Conservation (phyloP, 2,329 filamentous ascomycete genomes). For the Triangularia setosa region DNA sequence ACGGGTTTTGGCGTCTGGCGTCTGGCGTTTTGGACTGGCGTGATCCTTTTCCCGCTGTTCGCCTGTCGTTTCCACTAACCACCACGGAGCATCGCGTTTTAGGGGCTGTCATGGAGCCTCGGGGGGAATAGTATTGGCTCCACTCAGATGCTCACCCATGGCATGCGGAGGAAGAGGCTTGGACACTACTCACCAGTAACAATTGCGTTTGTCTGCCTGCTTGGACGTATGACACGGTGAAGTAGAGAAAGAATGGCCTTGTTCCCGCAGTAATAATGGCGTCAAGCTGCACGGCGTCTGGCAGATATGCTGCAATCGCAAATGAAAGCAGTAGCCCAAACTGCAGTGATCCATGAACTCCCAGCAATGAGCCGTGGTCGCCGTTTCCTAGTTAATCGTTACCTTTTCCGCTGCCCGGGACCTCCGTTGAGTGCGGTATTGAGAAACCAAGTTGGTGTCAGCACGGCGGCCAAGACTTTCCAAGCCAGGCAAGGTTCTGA, state of each 20-base stretch:
- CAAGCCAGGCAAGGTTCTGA: not conserved
- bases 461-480: not conserved
- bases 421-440: not conserved
- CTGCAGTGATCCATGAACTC: not conserved
- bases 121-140: not conserved
- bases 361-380: not conserved
- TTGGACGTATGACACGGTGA: not conserved
- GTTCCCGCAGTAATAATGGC: not conserved
- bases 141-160: not conserved
- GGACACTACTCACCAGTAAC: not conserved
- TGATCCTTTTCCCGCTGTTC: not conserved
- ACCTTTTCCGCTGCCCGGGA: not conserved
- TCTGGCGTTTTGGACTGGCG: not conserved
- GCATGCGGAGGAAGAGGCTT: not conserved
- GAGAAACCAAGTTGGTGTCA: not conserved
- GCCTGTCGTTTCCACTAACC: not conserved
- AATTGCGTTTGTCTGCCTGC: slow-evolving; percentile 3
- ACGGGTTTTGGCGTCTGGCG: not conserved
- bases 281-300: not conserved
- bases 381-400: not conserved
- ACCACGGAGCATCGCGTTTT: not conserved
- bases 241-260: not conserved
- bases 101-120: not conserved
- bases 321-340: not conserved
- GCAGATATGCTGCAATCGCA: not conserved